Conservation (phyloP, 129 eudicot genomes). For the Centrapalus pauciflorus region DNA sequence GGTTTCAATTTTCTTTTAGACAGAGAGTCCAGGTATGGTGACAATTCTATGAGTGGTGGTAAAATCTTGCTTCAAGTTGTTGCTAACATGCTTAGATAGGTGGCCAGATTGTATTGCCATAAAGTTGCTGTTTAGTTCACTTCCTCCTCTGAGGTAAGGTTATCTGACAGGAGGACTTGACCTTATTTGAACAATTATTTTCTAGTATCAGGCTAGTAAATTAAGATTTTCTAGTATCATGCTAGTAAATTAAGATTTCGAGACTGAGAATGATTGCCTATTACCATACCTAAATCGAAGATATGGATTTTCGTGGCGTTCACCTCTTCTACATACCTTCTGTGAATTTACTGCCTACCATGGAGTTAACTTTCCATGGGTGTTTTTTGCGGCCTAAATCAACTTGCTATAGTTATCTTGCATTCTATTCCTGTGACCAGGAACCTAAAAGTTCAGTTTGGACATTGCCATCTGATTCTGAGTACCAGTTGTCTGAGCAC, state of each 20-base stretch:
- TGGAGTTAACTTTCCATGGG: background rate
- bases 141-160: background rate
- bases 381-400: background rate
- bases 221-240: too few species aligned
- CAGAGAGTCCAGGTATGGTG: background rate
- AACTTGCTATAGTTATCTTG: background rate
- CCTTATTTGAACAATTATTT: too few species aligned
- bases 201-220: too few species aligned
- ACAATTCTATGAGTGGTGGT: background rate
- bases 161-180: background rate
- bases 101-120: background rate
- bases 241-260: too few species aligned
- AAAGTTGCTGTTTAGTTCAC: background rate
- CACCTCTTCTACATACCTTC: background rate
- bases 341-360: background rate
- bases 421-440: slow-evolving; percentile 33
- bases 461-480: slow-evolving; percentile 68
- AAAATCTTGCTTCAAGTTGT: too few species aligned
- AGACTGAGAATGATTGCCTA: background rate
- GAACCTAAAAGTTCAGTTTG: slow-evolving; percentile 37
- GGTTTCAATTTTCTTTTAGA: background rate
- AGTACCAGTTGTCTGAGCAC: slow-evolving; percentile 24
- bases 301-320: background rate
- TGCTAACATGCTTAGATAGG: too few species aligned
- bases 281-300: background rate